phyloP scores from a whole-genome alignment of 306 rosid species.

The Gynostemma pentaphyllum region DNA sequence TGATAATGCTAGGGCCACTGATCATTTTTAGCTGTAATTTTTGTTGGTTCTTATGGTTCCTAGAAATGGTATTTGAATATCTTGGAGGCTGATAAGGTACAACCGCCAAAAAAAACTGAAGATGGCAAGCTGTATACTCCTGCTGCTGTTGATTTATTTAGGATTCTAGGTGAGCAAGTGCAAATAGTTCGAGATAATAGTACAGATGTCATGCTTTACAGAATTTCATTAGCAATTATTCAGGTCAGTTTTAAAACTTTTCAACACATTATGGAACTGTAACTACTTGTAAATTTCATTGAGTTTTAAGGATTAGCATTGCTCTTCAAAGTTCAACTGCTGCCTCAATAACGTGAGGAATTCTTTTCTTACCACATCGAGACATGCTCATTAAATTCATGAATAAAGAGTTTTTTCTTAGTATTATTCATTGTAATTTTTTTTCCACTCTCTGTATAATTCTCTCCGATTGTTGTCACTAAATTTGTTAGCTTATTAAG shows the following conservation, averaged over 20 bases:
- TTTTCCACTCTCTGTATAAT: not conserved
- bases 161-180: conserved; percentile 96
- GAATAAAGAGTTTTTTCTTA: not conserved
- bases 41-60: conserved; percentile 18
- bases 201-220: conserved; percentile 90
- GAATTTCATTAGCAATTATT: conserved; percentile 88
- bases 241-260: conserved; percentile 39
- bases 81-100: conserved; percentile 91
- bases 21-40: conserved; percentile 5
- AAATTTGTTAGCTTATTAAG: not conserved
- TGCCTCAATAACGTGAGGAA: not conserved
- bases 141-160: conserved; percentile 94
- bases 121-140: conserved; percentile 97
- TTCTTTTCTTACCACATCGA: not conserved
- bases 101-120: conserved; percentile 93
- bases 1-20: not conserved
- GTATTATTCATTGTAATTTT: not conserved
- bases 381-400: not conserved
- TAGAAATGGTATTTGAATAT: conserved; percentile 99
- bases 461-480: not conserved
- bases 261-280: conserved; percentile 2
- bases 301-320: not conserved
- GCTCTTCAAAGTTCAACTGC: not conserved
- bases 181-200: conserved; percentile 97
- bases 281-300: not conserved